phyloP scores from a whole-genome alignment of 148 eudicot species.

The Heliamphora exappendiculata region DNA sequence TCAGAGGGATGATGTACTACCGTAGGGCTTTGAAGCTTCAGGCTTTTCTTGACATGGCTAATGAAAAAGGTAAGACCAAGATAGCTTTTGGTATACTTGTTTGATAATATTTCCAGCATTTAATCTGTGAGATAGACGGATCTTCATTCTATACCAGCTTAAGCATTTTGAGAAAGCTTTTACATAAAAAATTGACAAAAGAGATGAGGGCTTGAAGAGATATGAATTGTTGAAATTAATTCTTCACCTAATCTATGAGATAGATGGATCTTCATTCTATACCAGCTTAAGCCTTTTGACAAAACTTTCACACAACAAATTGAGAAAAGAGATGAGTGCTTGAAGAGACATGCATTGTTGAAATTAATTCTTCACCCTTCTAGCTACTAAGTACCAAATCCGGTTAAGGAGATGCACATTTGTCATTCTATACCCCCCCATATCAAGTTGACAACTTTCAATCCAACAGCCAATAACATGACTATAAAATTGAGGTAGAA shows the following conservation, averaged over 20 bases:
- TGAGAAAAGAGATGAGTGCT: neutral
- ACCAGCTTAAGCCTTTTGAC: neutral
- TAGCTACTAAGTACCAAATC: neutral
- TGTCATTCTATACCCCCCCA: neutral
- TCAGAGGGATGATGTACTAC: constrained; percentile 52
- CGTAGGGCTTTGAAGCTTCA: constrained; percentile 46
- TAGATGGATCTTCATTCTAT: neutral
- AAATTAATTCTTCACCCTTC: neutral
- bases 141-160: neutral
- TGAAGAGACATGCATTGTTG: neutral
- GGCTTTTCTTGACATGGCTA: constrained; percentile 51
- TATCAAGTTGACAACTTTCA: neutral
- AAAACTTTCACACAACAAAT: neutral
- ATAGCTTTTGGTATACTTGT: neutral
- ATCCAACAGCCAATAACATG: neutral
- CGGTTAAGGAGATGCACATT: neutral
- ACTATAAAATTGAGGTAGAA: no score
- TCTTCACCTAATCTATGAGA: neutral
- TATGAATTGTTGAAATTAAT: constrained; percentile 1
- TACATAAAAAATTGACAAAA: no score
- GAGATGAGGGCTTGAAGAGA: neutral
- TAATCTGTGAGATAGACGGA: neutral
- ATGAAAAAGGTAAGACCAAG: constrained; percentile 27
- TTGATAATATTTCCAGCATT: neutral
- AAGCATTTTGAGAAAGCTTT: neutral